Percentiles rank a stretch among this genome's conserved stretches.
phyloP scores from a whole-genome alignment of 1,139 yeast species.

The Hemisphaericaspora xylofermentans region DNA sequence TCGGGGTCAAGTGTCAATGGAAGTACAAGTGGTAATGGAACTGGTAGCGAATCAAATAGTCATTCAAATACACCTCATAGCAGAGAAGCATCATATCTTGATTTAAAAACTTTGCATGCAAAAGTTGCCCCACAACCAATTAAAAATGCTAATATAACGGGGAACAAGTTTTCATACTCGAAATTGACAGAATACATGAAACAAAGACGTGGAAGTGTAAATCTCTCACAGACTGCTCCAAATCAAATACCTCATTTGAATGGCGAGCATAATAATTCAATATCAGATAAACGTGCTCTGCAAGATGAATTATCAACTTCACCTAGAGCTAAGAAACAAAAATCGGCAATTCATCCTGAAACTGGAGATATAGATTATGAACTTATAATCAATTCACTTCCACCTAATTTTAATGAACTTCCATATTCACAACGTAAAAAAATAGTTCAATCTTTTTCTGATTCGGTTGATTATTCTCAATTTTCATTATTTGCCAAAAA shows the following conservation, averaged over 20 bases:
- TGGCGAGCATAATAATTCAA: background rate
- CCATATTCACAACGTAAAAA: constrained; percentile 71
- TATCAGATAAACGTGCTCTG: constrained; percentile 1
- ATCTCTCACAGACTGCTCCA: constrained; percentile 6
- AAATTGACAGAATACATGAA: constrained; percentile 30
- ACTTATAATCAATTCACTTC: constrained; percentile 44
- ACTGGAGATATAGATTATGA: constrained; percentile 39
- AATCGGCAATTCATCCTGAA: constrained; percentile 22
- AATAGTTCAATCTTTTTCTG: constrained; percentile 54
- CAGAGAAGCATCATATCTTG: constrained; percentile 39
- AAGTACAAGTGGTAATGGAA: background rate
- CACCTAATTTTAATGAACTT: constrained; percentile 58
- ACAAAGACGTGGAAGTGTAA: constrained; percentile 16
- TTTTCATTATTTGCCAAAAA: constrained; percentile 45
- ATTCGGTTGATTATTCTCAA: constrained; percentile 52
- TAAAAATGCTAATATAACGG: constrained; percentile 11
- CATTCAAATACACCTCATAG: constrained; percentile 25
- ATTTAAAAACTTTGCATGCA: constrained; percentile 46
- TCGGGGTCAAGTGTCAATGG: constrained; percentile 7
- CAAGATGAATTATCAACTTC: constrained; percentile 3
- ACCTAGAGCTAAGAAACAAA: constrained; percentile 21
- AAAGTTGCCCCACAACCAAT: constrained; percentile 50
- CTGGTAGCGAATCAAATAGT: constrained; percentile 14
- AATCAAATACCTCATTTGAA: background rate
- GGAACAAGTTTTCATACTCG: constrained; percentile 20